phyloP scores from a whole-genome alignment of 441 rosid genomes.

The Populus hybrid region DNA sequence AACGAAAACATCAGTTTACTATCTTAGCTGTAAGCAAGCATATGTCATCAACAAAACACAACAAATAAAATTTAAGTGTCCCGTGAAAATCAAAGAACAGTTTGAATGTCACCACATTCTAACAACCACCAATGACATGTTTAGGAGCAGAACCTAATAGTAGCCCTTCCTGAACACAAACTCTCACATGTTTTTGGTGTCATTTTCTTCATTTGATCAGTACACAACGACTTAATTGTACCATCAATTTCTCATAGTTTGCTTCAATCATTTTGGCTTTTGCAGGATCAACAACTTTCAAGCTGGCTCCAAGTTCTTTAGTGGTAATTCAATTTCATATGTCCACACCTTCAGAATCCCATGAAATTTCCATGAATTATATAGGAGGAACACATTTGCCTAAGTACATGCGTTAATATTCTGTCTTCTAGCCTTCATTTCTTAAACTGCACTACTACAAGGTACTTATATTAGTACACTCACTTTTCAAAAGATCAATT shows the following conservation, averaged over 20 bases:
- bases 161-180: not conserved
- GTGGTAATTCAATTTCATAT: not conserved
- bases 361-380: not conserved
- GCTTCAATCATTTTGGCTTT: not conserved
- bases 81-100: not conserved
- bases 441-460: not conserved
- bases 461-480: not conserved
- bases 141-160: not conserved
- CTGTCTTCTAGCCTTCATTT: not conserved
- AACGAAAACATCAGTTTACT: not conserved
- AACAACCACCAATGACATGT: not conserved
- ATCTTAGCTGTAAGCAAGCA: not conserved
- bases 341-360: not conserved
- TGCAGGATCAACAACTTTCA: not conserved
- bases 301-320: not conserved
- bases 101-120: not conserved
- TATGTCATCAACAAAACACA: not conserved
- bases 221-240: not conserved
- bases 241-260: too few relatives aligned
- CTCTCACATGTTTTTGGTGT: not conserved
- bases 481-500: not conserved
- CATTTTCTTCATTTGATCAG: not conserved
- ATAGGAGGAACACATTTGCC: not conserved
- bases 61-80: not conserved
- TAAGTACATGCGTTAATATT: not conserved